These are phyloP conservation scores for Juglanconis oblonga DNA, from an alignment of 2,329 filamentous ascomycete genomes.

Conservation along the genomic window DNA sequence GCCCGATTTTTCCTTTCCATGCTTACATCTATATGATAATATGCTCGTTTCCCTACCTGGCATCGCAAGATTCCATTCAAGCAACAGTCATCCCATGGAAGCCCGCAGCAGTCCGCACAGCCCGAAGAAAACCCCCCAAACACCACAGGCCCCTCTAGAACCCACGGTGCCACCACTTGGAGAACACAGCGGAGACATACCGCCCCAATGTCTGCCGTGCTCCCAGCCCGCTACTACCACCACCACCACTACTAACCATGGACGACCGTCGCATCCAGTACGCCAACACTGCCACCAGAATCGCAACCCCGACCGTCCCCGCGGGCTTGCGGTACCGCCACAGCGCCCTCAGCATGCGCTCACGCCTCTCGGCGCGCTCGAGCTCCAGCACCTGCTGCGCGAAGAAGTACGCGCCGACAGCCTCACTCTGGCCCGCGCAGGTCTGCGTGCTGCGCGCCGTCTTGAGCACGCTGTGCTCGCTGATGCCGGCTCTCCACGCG, in stretches of 20 bases:
- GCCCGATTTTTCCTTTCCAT: too few species aligned
- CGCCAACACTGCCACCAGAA: slow-evolving; percentile 66
- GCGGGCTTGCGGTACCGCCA: slow-evolving; percentile 66
- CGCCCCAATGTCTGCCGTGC: not conserved
- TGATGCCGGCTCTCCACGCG: slow-evolving; percentile 65
- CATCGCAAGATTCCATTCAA: not conserved
- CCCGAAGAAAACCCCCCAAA: not conserved
- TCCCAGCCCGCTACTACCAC: not conserved
- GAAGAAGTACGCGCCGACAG: slow-evolving; percentile 68
- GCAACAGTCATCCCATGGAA: not conserved
- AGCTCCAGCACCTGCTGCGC: slow-evolving; percentile 70
- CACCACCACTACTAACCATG: slow-evolving; percentile 10
- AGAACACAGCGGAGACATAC: slow-evolving; percentile 22
- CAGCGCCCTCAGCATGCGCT: slow-evolving; percentile 48
- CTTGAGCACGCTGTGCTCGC: slow-evolving; percentile 77
- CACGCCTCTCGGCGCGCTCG: slow-evolving; percentile 57
- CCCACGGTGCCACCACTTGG: slow-evolving; percentile 7
- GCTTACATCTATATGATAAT: too few species aligned
- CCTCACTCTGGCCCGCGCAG: slow-evolving; percentile 54
- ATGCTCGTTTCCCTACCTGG: too few species aligned
- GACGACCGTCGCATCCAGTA: slow-evolving; percentile 60
- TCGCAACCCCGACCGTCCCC: slow-evolving; percentile 58
- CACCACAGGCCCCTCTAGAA: not conserved
- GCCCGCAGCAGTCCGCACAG: not conserved
- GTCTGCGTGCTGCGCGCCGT: slow-evolving; percentile 60